Evolutionary conservation across 2,329 filamentous ascomycete species (phyloP).

Genomic region (Epichloe gansuensis): DNA sequence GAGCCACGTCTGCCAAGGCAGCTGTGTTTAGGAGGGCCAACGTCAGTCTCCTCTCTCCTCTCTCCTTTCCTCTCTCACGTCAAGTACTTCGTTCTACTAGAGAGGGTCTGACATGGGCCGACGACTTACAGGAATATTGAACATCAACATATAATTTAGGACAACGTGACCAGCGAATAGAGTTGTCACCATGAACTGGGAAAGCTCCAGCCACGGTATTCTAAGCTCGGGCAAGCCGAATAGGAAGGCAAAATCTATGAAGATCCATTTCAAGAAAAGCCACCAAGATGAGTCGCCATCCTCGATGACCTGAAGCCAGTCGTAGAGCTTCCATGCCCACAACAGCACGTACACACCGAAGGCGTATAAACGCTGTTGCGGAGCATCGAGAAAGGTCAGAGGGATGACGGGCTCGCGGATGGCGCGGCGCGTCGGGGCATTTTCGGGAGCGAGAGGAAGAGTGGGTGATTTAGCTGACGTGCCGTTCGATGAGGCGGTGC

Average conservation of each 20-base stretch:
- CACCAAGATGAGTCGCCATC: constrained; percentile 79
- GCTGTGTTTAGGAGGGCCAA: constrained; percentile 25
- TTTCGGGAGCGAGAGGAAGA: constrained; percentile 37
- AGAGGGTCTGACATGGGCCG: neutral
- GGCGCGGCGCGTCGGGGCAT: constrained; percentile 15
- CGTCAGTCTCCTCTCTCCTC: neutral
- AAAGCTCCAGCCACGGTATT: constrained; percentile 95
- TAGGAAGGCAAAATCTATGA: constrained; percentile 74
- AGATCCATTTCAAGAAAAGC: constrained; percentile 88
- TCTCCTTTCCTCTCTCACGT: too few species aligned
- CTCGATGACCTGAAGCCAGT: constrained; percentile 67
- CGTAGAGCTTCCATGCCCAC: constrained; percentile 74
- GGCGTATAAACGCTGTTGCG: constrained; percentile 81
- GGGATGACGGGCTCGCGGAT: constrained; percentile 59
- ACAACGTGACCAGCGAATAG: constrained; percentile 62
- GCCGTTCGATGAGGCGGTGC: constrained; percentile 18
- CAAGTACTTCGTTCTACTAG: neutral
- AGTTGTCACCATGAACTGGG: constrained; percentile 57
- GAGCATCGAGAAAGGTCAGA: constrained; percentile 70
- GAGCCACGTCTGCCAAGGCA: constrained; percentile 64
- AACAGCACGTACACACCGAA: constrained; percentile 66
- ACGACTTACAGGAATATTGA: constrained; percentile 61
- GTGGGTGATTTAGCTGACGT: constrained; percentile 20
- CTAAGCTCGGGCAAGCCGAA: constrained; percentile 77
- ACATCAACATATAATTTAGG: constrained; percentile 81